Base-by-base conservation (phyloP, 2,329 filamentous ascomycete genomes). In the Teratosphaeria nubilosa region DNA sequence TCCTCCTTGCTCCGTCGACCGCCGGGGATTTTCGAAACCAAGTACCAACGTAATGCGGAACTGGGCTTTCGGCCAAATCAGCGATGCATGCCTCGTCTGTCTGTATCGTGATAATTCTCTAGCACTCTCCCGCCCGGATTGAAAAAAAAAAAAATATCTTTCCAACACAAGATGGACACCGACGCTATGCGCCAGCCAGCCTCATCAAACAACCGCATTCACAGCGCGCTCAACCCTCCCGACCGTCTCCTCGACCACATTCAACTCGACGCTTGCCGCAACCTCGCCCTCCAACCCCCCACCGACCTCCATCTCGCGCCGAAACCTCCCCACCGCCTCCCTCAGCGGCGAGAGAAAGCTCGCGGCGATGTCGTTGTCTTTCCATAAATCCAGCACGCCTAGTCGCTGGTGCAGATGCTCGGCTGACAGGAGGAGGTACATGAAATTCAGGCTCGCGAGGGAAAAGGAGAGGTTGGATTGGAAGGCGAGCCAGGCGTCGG, bases 391-490 rank as follows among this genome's bases (percentile, higher is more conserved):
- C 5, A 66, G 67, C 2, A 84, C 74, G 34, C 77, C 75, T 0
- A 85, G 70, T 1, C 67, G 66, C 22, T 74, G 66, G 32, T 79
- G 77, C 1, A 84, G 69, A 16, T 75, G 71, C 13, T 73, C 66
- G 0, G 81, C 81, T 1, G 75, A 76, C 1, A 83, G 70, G 0
- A 85, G 71, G 0, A 84, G 69, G 64, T 81, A 83, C 64, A 84
- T 79, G n/a, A 85, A 77, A 62, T 80, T 85, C 32, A 85, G 72
- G 0, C 77, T 75, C 0, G 81, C 77, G 25, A 84, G 77, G 60
- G 82, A 79, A 64, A 81, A 80, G 1, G 75, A 75, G 37, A 82
- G 71, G 22, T 82, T 79, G 41, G 78, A 76, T 24, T 76, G 73
- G 63, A 82, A 78, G 56, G 76, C 77, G 59, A 74, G 68, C 70